Conservation (phyloP, 257 asterid genomes). For the Phtheirospermum japonicum region DNA sequence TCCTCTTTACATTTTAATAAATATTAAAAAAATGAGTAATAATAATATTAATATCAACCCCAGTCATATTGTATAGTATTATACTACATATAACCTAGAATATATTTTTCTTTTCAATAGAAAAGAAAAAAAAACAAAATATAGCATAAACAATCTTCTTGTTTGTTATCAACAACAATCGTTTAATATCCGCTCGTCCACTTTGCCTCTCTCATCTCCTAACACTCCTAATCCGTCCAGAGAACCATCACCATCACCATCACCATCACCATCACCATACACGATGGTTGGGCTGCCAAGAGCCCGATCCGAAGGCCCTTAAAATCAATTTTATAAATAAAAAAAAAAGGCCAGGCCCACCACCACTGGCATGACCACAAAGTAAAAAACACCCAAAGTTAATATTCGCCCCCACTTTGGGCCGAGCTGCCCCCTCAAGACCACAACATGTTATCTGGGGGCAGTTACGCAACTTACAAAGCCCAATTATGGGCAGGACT, state of each 20-base stretch:
- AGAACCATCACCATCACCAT: too few relatives aligned
- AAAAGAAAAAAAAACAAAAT: background rate
- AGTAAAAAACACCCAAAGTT: conserved; percentile 75
- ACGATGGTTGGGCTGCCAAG: conserved; percentile 74
- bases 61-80: background rate
- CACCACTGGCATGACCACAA: conserved; percentile 79
- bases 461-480: conserved; percentile 82
- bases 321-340: conserved; percentile 54
- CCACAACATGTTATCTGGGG: conserved; percentile 95
- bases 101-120: background rate
- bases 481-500: conserved; percentile 81
- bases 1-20: background rate
- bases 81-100: background rate
- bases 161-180: conserved; percentile 21
- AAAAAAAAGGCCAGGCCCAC: conserved; percentile 56
- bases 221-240: conserved; percentile 67
- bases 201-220: conserved; percentile 53
- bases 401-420: conserved; percentile 72
- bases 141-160: conserved; percentile 40
- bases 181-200: conserved; percentile 39
- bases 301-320: conserved; percentile 83
- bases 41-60: background rate
- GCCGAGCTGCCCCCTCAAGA: conserved; percentile 78
- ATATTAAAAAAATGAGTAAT: background rate
- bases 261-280: conserved; percentile 64